phyloP scores from a whole-genome alignment of 352 stramenopile genomes.

The Lagenidium sp. region DNA sequence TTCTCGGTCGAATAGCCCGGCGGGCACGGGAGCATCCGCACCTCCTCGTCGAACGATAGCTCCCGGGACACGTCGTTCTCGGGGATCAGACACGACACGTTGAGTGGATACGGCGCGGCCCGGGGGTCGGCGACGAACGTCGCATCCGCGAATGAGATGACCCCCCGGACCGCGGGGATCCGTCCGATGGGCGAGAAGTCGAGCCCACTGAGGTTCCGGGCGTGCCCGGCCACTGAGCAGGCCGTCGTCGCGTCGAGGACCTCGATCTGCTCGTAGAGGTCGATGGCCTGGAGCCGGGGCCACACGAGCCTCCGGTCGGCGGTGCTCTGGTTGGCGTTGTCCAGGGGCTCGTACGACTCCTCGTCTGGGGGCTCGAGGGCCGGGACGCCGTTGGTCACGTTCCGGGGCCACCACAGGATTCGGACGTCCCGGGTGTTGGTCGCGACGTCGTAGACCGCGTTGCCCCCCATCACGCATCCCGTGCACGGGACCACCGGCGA shows the following conservation, averaged over 20 bases:
- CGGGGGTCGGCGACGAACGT: conserved; percentile 20
- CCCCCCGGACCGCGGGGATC: conserved; percentile 15
- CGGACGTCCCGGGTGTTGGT: conserved; percentile 50
- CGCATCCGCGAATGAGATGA: conserved; percentile 30
- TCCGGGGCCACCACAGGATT: conserved; percentile 48
- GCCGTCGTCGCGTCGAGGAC: conserved; percentile 39
- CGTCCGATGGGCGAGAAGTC: conserved; percentile 22
- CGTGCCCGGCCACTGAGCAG: conserved; percentile 19
- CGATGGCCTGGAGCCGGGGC: conserved; percentile 43
- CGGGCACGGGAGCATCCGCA: conserved; percentile 28
- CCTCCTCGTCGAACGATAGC: conserved; percentile 20
- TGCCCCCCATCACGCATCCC: conserved; percentile 26
- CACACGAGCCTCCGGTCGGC: conserved; percentile 22
- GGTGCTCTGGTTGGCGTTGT: conserved; percentile 16
- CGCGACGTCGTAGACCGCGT: conserved; percentile 39
- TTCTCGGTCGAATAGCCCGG: conserved; percentile 35
- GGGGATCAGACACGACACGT: conserved; percentile 34
- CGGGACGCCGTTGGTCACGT: conserved; percentile 26
- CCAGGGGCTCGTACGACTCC: conserved; percentile 30
- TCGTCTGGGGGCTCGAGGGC: conserved; percentile 35
- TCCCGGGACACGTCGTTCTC: conserved; percentile 16
- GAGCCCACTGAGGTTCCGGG: conserved; percentile 6
- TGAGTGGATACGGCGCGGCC: conserved; percentile 20
- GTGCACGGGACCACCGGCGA: conserved; percentile 22
- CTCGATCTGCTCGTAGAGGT: conserved; percentile 55